phyloP scores from a whole-genome alignment of 225 moss, liverwort and hornwort genomes.

The Sphagnum tenellum region DNA sequence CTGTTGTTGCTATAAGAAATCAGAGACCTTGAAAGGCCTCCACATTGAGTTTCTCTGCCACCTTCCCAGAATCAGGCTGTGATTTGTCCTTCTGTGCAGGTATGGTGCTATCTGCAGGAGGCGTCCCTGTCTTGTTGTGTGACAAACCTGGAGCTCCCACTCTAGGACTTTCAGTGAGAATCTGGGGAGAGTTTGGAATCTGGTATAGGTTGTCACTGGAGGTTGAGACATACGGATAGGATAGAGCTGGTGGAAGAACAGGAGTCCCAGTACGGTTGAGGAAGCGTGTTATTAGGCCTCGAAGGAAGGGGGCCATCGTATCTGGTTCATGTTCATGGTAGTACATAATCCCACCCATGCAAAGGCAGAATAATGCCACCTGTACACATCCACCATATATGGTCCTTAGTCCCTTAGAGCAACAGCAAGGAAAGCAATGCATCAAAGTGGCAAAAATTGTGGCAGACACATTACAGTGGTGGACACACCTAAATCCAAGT shows the following conservation, averaged over 20 bases:
- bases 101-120: slow-evolving; percentile 8
- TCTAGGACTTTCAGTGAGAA: slow-evolving; percentile 8
- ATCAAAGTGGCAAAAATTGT: too few relatives aligned
- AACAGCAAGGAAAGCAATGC: too few relatives aligned
- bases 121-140: slow-evolving; percentile 5
- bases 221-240: slow-evolving; percentile 36
- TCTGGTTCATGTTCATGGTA: slow-evolving; percentile 81
- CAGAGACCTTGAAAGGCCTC: slow-evolving; percentile 51
- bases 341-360: slow-evolving; percentile 91
- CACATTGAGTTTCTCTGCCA: slow-evolving; percentile 19
- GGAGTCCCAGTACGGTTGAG: slow-evolving; percentile 72
- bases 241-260: slow-evolving; percentile 30
- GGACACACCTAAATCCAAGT: too few relatives aligned
- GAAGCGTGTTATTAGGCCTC: slow-evolving; percentile 72
- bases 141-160: slow-evolving; percentile 7
- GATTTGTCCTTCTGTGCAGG: slow-evolving; percentile 1
- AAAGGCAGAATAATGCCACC: slow-evolving; percentile 77
- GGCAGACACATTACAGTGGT: too few relatives aligned
- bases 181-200: slow-evolving; percentile 3
- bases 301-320: slow-evolving; percentile 81
- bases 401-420: too few relatives aligned
- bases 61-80: slow-evolving; percentile 5
- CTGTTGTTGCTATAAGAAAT: background rate
- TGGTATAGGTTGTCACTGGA: slow-evolving; percentile 10
- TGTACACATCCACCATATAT: slow-evolving; percentile 11